A percentile compares a stretch with the other conserved stretches of the same genome.
Evolutionary conservation across 305 asterid species (phyloP).

Genomic region (Euphrasia arctica): DNA sequence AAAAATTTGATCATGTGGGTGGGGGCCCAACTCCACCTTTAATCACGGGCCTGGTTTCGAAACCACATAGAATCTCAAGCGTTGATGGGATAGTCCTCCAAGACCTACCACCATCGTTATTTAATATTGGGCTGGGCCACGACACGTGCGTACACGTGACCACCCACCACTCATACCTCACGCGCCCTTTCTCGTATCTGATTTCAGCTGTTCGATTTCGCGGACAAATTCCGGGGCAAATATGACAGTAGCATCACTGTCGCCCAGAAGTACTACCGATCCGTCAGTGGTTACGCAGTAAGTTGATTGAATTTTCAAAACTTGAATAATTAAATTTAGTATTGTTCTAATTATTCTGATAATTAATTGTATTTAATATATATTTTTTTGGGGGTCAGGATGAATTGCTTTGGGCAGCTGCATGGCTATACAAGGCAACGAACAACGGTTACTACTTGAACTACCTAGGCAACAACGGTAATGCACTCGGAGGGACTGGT

Average conservation of each 20-base stretch:
- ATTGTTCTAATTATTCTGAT: neutral
- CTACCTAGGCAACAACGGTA: constrained; percentile 79
- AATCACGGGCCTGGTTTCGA: constrained; percentile 46
- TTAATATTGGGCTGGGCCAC: constrained; percentile 3
- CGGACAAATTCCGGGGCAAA: constrained; percentile 98
- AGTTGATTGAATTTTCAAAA: constrained; percentile 29
- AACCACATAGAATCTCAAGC: neutral
- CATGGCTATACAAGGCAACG: constrained; percentile 96
- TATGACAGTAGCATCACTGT: constrained; percentile 89
- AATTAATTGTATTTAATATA: neutral
- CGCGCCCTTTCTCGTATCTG: neutral
- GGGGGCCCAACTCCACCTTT: constrained; percentile 29
- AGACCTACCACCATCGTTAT: constrained; percentile 12
- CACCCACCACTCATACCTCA: constrained; percentile 24
- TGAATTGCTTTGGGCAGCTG: constrained; percentile 97
- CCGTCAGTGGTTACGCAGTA: constrained; percentile 98
- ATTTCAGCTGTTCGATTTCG: constrained; percentile 88
- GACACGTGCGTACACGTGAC: constrained; percentile 46
- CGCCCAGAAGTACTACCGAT: constrained; percentile 92
- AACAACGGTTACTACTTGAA: constrained; percentile 66
- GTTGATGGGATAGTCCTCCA: no score
- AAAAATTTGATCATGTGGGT: constrained; percentile 39
- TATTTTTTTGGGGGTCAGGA: constrained; percentile 43
- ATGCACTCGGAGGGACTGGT: constrained; percentile 93
- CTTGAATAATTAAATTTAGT: neutral